Evolutionary conservation across 768 basidiomycete genomes (phyloP), one percentile per base, ranked within the genome.

Genomic region (Podaxis rugospora): DNA sequence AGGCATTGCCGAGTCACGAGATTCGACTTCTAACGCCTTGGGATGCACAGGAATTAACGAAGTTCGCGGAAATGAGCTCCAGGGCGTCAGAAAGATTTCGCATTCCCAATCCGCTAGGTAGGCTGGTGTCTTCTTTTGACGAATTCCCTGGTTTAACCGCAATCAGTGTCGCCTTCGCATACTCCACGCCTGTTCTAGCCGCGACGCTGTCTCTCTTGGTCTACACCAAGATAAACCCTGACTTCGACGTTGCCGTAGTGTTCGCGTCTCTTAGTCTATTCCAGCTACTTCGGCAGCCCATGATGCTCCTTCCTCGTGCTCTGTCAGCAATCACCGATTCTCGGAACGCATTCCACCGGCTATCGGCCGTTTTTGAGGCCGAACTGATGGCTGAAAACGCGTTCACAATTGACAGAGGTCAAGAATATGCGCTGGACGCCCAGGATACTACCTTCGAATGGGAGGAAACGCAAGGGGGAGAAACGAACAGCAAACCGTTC

Each of bases 281-380:
- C 21, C 73, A 85, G 75, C 78, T 90, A 21, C 79, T 89, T 37
- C 81, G 87, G 13, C 87, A 89, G 69, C 87, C 88, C 0, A 81
- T 87, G 77, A 81, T 85, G 82, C 85, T 85, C 69, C 72, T 87
- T 37, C 85, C 85, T 13, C 80, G 85, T 5, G 82, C 83, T 1
- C 72, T 89, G 7, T 85, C 86, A 9, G 80, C 83, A 7, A 82
- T 83, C 40, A 80, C 85, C 0, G 88, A 91, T 66, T 88, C 87
- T 1, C 75, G 78, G 58, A 89, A 82, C 67, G 88, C 88, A 0
- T 70, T 90, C 35, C 68, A 71, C 18, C 80, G 88, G 13, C 72
- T 88, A 0, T 69, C 71, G 5, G 67, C 67, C 16, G 73, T 88
- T 1, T 88, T 87, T 66, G 70, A 79, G 37, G 87, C 89, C 0